Conservation (phyloP, 441 rosid species). For the Bocquillonia castaneifolia region DNA sequence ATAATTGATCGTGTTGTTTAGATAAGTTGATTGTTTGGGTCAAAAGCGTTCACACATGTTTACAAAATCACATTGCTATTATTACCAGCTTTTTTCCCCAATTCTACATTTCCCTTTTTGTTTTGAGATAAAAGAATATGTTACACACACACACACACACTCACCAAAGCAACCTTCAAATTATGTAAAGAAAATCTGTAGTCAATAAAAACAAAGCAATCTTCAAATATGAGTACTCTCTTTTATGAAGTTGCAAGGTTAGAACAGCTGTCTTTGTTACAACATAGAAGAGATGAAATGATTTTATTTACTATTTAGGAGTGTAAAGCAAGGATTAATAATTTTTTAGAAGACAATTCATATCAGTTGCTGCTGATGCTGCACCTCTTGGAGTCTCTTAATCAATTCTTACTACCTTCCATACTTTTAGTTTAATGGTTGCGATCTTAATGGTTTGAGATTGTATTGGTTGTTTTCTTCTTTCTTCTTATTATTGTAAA, state of each 20-base stretch:
- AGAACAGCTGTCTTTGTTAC: background rate
- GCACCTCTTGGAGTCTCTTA: background rate
- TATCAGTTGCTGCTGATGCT: conserved; percentile 5
- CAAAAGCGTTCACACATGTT: background rate
- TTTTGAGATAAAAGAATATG: background rate
- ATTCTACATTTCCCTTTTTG: background rate
- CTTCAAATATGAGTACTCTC: background rate
- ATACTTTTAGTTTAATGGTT: background rate
- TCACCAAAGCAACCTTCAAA: too few relatives aligned
- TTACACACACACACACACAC: too few relatives aligned
- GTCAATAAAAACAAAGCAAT: background rate
- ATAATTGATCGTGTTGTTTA: background rate
- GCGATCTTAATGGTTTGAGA: background rate
- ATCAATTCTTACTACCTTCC: background rate
- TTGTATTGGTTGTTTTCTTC: background rate
- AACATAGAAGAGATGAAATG: too few relatives aligned
- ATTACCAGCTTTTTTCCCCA: background rate
- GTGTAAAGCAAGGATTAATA: background rate
- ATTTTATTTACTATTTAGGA: too few relatives aligned
- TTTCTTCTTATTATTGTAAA: background rate
- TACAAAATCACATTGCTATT: background rate
- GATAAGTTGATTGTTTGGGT: background rate
- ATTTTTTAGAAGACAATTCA: background rate
- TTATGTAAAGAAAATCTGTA: too few relatives aligned
- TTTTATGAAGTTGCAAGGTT: background rate